phyloP scores from a whole-genome alignment of 2,329 filamentous ascomycete species.

The Fusarium austroafricanum region DNA sequence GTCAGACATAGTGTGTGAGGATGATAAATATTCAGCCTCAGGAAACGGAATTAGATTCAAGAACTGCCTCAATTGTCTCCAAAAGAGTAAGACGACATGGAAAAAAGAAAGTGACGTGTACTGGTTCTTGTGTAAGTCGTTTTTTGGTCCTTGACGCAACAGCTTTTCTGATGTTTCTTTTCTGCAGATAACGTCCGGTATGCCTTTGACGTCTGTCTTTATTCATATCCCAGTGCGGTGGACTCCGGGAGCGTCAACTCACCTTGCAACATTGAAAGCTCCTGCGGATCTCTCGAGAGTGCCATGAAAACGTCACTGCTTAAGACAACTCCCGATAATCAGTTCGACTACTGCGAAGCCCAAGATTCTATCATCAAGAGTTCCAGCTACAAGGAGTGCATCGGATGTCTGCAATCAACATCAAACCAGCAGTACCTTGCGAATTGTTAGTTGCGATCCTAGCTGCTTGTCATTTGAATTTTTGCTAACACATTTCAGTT shows the following conservation, averaged over 20 bases:
- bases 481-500: slow-evolving; percentile 51
- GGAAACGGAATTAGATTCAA: slow-evolving; percentile 59
- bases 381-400: slow-evolving; percentile 52
- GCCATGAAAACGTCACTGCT: slow-evolving; percentile 50
- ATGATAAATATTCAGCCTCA: slow-evolving; percentile 54
- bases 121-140: slow-evolving; percentile 61
- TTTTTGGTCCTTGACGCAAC: no score
- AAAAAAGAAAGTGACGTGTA: slow-evolving; percentile 38
- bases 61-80: slow-evolving; percentile 60
- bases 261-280: slow-evolving; percentile 57
- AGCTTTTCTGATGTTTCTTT: neutral
- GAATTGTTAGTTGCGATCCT: slow-evolving; percentile 58
- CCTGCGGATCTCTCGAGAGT: slow-evolving; percentile 55
- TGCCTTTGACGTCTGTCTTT: slow-evolving; percentile 61
- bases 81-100: slow-evolving; percentile 53
- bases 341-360: slow-evolving; percentile 58
- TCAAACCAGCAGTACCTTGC: slow-evolving; percentile 57
- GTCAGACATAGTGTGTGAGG: slow-evolving; percentile 60
- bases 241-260: slow-evolving; percentile 50
- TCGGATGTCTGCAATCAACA: slow-evolving; percentile 57
- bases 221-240: slow-evolving; percentile 48
- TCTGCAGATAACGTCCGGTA: slow-evolving; percentile 63
- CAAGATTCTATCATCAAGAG: slow-evolving; percentile 51
- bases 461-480: neutral
- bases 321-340: slow-evolving; percentile 32